phyloP scores from a whole-genome alignment of 495 filamentous ascomycete species.

The Margaritispora aquatica region DNA sequence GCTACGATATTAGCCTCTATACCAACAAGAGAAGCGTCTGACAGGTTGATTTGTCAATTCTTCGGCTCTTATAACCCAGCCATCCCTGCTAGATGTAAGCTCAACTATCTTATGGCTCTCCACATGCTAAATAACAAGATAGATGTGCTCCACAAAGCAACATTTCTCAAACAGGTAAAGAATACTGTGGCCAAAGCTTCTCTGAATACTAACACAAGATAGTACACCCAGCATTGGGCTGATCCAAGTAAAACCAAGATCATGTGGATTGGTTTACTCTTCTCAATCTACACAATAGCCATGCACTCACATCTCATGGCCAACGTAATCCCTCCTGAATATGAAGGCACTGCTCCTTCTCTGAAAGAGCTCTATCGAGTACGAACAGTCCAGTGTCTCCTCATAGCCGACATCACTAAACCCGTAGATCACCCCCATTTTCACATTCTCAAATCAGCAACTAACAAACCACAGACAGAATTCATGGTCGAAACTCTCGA shows the following conservation, averaged over 20 bases:
- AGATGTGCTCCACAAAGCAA: slow-evolving; percentile 18
- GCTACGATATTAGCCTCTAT: slow-evolving; percentile 34
- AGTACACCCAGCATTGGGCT: slow-evolving; percentile 43
- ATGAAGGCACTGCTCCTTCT: slow-evolving; percentile 19
- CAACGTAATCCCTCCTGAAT: slow-evolving; percentile 25
- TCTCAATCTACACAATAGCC: slow-evolving; percentile 36
- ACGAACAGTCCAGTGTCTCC: slow-evolving; percentile 33
- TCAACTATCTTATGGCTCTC: neutral
- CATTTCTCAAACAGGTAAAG: slow-evolving; percentile 20
- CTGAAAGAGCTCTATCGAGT: slow-evolving; percentile 12
- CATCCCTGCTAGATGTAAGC: slow-evolving; percentile 26
- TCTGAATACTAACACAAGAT: neutral
- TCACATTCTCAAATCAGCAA: neutral
- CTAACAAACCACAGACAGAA: neutral
- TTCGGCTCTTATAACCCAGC: slow-evolving; percentile 42
- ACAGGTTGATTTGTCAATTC: slow-evolving; percentile 40
- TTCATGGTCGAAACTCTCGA: slow-evolving; percentile 42
- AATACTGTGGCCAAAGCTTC: neutral
- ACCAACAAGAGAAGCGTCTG: slow-evolving; percentile 32
- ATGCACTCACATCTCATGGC: slow-evolving; percentile 30
- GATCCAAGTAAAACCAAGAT: slow-evolving; percentile 31
- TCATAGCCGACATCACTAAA: slow-evolving; percentile 36
- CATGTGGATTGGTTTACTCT: slow-evolving; percentile 43
- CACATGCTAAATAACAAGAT: neutral
- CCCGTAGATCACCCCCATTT: slow-evolving; percentile 21